Evolutionary conservation across 306 rosid genomes (phyloP).

Genomic region (Parietaria judaica): DNA sequence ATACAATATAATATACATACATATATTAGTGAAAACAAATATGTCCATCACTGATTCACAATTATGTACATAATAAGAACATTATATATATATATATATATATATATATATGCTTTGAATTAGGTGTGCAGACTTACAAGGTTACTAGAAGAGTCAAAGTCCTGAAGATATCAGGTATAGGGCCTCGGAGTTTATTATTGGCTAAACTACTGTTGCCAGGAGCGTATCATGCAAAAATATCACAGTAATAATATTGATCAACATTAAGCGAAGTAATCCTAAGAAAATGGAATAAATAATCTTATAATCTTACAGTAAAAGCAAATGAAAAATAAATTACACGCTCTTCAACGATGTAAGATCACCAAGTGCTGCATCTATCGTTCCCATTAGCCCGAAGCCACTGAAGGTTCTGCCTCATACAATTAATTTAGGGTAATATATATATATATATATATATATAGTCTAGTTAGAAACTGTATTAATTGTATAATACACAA

Average conservation of each 20-base stretch:
- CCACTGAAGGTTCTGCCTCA: neutral
- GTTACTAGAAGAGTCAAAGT: neutral
- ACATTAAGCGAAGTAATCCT: neutral
- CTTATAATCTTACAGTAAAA: neutral
- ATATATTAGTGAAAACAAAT: neutral
- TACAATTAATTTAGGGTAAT: neutral
- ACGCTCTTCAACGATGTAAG: neutral
- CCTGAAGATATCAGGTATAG: constrained; percentile 5
- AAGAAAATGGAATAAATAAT: too few relatives aligned
- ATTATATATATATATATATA: too few relatives aligned
- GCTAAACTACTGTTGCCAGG: constrained; percentile 4
- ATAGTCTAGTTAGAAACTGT: too few relatives aligned
- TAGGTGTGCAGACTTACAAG: constrained; percentile 11
- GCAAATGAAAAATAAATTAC: neutral
- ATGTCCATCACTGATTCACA: neutral
- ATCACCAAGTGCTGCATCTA: constrained; percentile 3
- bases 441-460: neutral
- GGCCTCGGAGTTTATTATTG: constrained; percentile 3
- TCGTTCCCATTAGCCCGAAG: neutral
- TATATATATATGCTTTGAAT: too few relatives aligned
- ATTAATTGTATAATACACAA: too few relatives aligned
- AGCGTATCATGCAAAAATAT: too few relatives aligned
- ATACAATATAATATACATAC: too few relatives aligned
- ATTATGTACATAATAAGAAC: neutral
- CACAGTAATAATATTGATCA: neutral